Evolutionary conservation across 2,329 filamentous ascomycete genomes (phyloP), one percentile per base, ranked within the genome.

Genomic region (Aspergillus uvarum): DNA sequence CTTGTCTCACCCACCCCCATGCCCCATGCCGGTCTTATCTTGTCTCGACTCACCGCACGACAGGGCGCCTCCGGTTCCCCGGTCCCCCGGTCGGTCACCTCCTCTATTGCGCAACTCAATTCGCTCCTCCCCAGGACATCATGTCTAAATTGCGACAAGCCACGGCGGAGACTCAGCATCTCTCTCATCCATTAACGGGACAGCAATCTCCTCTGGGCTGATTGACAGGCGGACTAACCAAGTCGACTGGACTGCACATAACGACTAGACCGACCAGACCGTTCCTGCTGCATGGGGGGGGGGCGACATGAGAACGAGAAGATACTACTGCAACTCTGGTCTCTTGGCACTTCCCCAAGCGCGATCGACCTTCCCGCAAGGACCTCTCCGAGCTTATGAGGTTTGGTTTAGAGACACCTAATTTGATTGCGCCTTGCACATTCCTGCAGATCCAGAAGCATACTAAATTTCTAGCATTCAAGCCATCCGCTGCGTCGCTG

Each of bases 11-110:
- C 26, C 26, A 26, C 7, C 26, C 26, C 7, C 24, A 35, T 14
- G 16, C 32, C 26, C 42, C 14, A 42, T 42, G 29, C 53, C 26
- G 53, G 53, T 55, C 53, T 55, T 55, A 55, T 55, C 53, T 47
- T 55, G 53, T 26, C 53, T 55, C 53, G 53, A 55, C 53, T 55
- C 53, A 55, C 53, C 53, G 53, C 53, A 55, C 53, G 42, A 47
- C 53, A 55, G 42, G 53, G 53, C 26, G 42, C 38, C 38, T 42
- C 38, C 16, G 38, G 29, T 38, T 38, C 52, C 52, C 52, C 38
- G 38, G 29, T 38, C 52, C 52, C 52, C 52, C 38, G 42, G 38
- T 31, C 42, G 22, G n/a, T 31, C 29, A 22, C 32, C 42, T 38
- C 50, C 26, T 29, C 26, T 26, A 54, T 47, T 22, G 42, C 26